Base-by-base conservation (phyloP, 495 filamentous ascomycete genomes). In the Podospora anserina region DNA sequence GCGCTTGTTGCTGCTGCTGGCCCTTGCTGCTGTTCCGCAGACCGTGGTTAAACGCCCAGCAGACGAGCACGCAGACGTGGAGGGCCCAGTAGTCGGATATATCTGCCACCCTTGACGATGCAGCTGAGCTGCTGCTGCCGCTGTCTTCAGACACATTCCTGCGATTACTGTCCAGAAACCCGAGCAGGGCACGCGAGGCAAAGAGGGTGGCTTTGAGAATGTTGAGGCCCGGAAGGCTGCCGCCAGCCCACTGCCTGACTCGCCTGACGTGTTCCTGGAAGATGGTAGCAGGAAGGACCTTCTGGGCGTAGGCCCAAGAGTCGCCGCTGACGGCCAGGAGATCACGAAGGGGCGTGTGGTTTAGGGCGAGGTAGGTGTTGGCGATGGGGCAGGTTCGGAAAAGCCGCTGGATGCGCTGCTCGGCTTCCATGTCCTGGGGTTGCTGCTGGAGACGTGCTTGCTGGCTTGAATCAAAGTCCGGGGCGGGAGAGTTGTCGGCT, bases 1-100 rank as follows among this genome's bases (percentile, higher is more conserved):
- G 27, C 32, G 58, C n/a, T 26, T 55, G 84, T 72, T 88, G 89
- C 13, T 64, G 28, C 44, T 66, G 64, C 20, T 65, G 60, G 3
- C 39, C 84, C 72, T 88, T 89, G 77, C 89, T 89, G 23, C 86
- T 87, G 75, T 90, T 91, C 74, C 90, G 92, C 78, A 89, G 61
- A 15, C 70, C 55, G 56, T 27, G 49, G 57, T 27, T 73, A 64
- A 77, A 78, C 15, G 82, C 80, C 82, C 82, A 84, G 76, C 75
- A 79, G 70, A 84, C 78, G 55, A 84, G 77, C 5, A 80, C 78
- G 70, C 81, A 84, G 0, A 78, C 81, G 66, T 83, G 82, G 66
- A 83, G 63, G 23, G 75, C 81, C 82, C 82, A 85, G 68, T 83
- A 84, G 58, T 82, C 82, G 6, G 79, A 81, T 32, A 85, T 71